Evolutionary conservation across 106 monocot species (phyloP), one percentile per base, ranked within the genome.

Genomic region (Dactylorhiza incarnata): DNA sequence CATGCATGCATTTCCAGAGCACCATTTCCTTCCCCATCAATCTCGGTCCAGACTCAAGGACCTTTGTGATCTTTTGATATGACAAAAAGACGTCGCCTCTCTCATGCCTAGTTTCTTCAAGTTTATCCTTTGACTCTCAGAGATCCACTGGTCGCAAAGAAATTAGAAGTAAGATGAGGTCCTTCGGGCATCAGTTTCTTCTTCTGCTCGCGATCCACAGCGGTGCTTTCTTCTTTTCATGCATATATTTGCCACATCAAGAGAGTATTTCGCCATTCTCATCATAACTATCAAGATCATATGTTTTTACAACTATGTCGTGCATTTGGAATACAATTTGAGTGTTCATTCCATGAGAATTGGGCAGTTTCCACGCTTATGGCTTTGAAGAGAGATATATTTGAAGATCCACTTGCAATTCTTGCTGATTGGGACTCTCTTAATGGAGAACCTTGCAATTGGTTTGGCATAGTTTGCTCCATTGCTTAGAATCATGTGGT

Each of bases 381-480:
- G 50, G 86, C 83, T 9, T 85, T 94, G 77, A 99, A 91, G 88
- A 71, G 80, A 48, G 87, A 78, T 4, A 86, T 94, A 69, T 72
- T 80, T 72, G 94, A 99, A 61, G 94, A 94, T 73, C 94, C 99
- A 13, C 78, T 63, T 10, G 83, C 87, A 0, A 77, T 85, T 73
- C 78, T 94, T 6, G 84, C 94, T 1, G 89, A 92, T 76, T 99
- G 99, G 95, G 78, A 74, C 63, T 25, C 49, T 3, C 16, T 62
- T 0, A 73, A 74, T 49, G 72, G 61, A 24, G 81, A 89, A 81
- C 91, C 94, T 48, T 99, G 99, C 82, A 73, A 54, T 37, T 99
- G 99, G 99, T 80, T 70, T 71, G 99, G 94, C 16, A 83, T 99
- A 43, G 56, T 70, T 74, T 99, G 99, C 88, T 91, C 87, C 3